Evolutionary conservation across 208 protist genomes (phyloP).

Genomic region (Herpetomonas muscarum): DNA sequence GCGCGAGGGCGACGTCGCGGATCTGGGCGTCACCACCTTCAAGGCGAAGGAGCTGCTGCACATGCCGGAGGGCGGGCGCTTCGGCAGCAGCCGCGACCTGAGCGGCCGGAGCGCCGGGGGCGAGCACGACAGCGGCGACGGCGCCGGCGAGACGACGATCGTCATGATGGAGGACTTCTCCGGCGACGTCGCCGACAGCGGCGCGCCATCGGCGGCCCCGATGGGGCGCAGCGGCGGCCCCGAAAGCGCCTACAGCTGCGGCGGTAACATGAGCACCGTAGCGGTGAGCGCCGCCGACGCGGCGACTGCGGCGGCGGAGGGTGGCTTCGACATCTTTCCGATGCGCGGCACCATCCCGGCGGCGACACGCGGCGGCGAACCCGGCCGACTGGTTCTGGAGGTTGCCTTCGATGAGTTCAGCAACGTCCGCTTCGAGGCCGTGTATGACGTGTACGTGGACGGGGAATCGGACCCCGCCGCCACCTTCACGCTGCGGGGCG

Average conservation of each 20-base stretch:
- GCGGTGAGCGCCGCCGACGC: constrained; percentile 30
- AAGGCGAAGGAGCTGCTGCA: constrained; percentile 41
- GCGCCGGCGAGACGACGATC: no score
- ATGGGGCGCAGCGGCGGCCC: no score
- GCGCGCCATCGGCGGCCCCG: no score
- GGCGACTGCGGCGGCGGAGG: no score
- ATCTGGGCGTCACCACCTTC: constrained; percentile 12
- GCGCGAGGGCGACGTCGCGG: neutral
- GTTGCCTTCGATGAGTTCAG: constrained; percentile 62
- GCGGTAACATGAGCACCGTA: no score
- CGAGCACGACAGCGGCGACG: no score
- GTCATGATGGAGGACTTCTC: no score
- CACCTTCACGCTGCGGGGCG: constrained; percentile 54
- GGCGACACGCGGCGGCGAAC: constrained; percentile 64
- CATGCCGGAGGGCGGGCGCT: constrained; percentile 38
- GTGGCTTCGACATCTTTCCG: constrained; percentile 53
- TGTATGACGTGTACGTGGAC: constrained; percentile 53
- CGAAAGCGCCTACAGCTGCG: no score
- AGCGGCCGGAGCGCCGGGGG: no score
- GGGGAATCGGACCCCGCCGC: constrained; percentile 23
- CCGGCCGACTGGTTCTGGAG: constrained; percentile 33
- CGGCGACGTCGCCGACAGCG: no score
- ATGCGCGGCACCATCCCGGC: constrained; percentile 47
- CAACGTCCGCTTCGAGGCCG: constrained; percentile 65
- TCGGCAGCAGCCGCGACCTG: no score